These are phyloP conservation scores for Quercus dentata DNA, from an alignment of 306 rosid species.

Conservation along the genomic window DNA sequence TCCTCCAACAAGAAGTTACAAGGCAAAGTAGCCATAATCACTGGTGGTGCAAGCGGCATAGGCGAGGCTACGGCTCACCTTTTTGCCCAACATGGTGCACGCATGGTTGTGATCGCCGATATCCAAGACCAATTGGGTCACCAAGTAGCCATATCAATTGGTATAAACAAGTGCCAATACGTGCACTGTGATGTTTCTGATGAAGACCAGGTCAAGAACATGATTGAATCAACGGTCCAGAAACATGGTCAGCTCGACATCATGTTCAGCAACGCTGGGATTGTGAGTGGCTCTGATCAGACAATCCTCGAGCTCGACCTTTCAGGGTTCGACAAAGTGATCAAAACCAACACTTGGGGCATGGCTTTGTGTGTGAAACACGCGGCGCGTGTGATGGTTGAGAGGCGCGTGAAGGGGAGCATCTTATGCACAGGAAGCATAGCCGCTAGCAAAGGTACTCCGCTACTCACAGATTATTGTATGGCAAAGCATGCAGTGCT, in stretches of 20 bases:
- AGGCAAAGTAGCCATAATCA: slow-evolving; percentile 48
- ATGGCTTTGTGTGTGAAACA: slow-evolving; percentile 43
- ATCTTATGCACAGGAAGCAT: slow-evolving; percentile 44
- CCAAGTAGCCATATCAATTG: slow-evolving; percentile 43
- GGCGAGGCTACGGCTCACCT: slow-evolving; percentile 50
- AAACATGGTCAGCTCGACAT: slow-evolving; percentile 39
- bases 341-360: slow-evolving; percentile 27
- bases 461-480: slow-evolving; percentile 8
- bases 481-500: slow-evolving; percentile 54
- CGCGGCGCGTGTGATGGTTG: slow-evolving; percentile 53
- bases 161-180: slow-evolving; percentile 29
- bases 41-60: slow-evolving; percentile 67
- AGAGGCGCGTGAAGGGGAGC: slow-evolving; percentile 35
- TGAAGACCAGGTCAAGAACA: slow-evolving; percentile 45
- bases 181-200: slow-evolving; percentile 50
- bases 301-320: slow-evolving; percentile 39
- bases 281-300: slow-evolving; percentile 15
- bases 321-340: slow-evolving; percentile 16
- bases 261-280: slow-evolving; percentile 62
- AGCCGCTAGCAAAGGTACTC: background rate
- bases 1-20: slow-evolving; percentile 10
- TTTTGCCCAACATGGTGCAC: slow-evolving; percentile 38
- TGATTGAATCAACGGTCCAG: slow-evolving; percentile 33
- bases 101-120: slow-evolving; percentile 51
- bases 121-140: slow-evolving; percentile 44